Conservation (phyloP, 352 stramenopile genomes). For the Aphanomyces cochlioides region DNA sequence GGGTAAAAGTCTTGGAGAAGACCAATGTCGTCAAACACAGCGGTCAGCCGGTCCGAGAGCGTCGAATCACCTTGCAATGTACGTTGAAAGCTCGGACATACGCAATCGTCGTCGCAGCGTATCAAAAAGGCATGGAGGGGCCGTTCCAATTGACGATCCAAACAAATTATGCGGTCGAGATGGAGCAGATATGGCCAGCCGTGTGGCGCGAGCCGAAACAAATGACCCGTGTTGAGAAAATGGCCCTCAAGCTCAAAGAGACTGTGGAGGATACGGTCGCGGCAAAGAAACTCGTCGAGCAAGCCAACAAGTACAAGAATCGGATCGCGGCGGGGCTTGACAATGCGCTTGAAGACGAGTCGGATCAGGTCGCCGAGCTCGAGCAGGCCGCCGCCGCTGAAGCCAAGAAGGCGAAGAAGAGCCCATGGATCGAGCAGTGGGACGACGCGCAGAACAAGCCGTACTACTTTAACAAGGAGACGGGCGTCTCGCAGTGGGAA, state of each 20-base stretch:
- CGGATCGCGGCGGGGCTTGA: conserved; percentile 69
- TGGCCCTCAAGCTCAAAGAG: conserved; percentile 60
- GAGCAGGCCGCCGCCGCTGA: conserved; percentile 37
- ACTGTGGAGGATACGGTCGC: conserved; percentile 56
- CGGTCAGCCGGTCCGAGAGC: conserved; percentile 58
- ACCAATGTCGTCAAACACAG: conserved; percentile 78
- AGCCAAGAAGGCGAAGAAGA: conserved; percentile 34
- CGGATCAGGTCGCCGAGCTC: conserved; percentile 49
- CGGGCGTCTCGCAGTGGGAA: conserved; percentile 72
- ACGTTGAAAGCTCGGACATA: conserved; percentile 75
- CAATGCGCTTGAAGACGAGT: conserved; percentile 63
- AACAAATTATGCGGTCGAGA: conserved; percentile 76
- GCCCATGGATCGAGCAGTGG: conserved; percentile 72
- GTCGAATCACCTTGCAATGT: conserved; percentile 78
- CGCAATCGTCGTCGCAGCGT: conserved; percentile 82
- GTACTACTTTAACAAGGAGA: conserved; percentile 88
- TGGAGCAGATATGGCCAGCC: conserved; percentile 78
- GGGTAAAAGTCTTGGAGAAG: conserved; percentile 56
- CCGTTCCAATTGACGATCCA: conserved; percentile 83
- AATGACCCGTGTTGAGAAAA: conserved; percentile 38
- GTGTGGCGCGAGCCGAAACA: conserved; percentile 59
- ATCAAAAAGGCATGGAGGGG: conserved; percentile 87
- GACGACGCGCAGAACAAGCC: conserved; percentile 67
- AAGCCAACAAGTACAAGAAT: conserved; percentile 62
- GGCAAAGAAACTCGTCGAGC: conserved; percentile 55